Conservation (phyloP, 2,329 filamentous ascomycete species). For the Colletotrichum liaoningense region DNA sequence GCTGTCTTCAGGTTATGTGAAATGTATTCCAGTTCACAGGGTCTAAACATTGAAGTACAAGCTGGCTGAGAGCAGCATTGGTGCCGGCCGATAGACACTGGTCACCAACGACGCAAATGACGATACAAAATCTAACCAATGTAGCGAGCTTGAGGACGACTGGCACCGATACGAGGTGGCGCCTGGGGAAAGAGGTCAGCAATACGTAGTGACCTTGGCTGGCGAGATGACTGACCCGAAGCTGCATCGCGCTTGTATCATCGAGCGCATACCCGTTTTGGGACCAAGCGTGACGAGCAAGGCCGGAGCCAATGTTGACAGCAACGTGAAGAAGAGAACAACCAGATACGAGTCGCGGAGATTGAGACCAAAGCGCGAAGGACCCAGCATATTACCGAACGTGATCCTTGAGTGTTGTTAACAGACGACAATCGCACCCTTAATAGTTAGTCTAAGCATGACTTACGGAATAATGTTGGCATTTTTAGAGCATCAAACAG, state of each 20-base stretch:
- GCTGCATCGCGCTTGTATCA: conserved; percentile 72
- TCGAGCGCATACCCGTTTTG: conserved; percentile 73
- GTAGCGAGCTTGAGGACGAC: conserved; percentile 73
- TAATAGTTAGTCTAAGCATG: conserved; percentile 9
- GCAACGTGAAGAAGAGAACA: conserved; percentile 72
- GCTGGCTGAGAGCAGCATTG: conserved; percentile 55
- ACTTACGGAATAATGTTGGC: conserved; percentile 57
- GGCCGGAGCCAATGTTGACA: conserved; percentile 65
- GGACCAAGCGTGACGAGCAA: conserved; percentile 69
- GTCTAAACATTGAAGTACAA: too few relatives aligned
- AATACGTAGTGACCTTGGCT: not conserved
- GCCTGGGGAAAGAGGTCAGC: conserved; percentile 44
- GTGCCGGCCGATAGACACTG: conserved; percentile 67
- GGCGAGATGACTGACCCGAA: conserved; percentile 59
- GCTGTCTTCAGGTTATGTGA: too few relatives aligned
- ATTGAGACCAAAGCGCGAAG: conserved; percentile 63
- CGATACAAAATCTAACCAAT: conserved; percentile 71
- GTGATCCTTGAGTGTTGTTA: conserved; percentile 57
- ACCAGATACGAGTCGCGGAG: conserved; percentile 68
- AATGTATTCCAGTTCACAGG: too few relatives aligned
- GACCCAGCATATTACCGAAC: conserved; percentile 70
- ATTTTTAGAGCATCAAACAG: conserved; percentile 61
- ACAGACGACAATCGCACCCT: not conserved
- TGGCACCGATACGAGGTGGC: conserved; percentile 69
- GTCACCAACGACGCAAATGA: conserved; percentile 71